phyloP scores from a whole-genome alignment of 2,329 filamentous ascomycete species.

The Aspergillus fijiensis region DNA sequence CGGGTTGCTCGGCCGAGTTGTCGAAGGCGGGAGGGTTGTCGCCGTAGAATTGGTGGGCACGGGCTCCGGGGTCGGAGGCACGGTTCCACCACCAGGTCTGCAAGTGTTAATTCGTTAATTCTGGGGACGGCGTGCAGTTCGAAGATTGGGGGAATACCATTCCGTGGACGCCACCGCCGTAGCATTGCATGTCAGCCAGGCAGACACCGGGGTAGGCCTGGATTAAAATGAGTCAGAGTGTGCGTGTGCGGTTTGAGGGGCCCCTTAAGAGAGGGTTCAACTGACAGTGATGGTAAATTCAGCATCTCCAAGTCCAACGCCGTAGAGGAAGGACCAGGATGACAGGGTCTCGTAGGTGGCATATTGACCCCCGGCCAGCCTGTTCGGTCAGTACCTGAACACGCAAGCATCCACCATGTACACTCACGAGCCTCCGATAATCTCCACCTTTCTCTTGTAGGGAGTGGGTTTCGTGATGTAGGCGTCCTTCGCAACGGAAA shows the following conservation, averaged over 20 bases:
- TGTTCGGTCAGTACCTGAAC: constrained; percentile 46
- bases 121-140: not conserved
- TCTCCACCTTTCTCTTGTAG: constrained; percentile 41
- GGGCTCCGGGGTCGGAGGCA: constrained; percentile 54
- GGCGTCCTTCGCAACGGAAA: constrained; percentile 50
- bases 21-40: constrained; percentile 31
- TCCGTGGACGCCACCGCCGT: constrained; percentile 52
- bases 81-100: constrained; percentile 58
- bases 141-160: constrained; percentile 30
- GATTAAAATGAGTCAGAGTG: not conserved
- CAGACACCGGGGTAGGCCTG: constrained; percentile 59
- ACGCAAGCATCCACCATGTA: constrained; percentile 25
- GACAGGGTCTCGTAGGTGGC: constrained; percentile 60
- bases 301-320: constrained; percentile 57
- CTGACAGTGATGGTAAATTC: constrained; percentile 56
- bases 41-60: constrained; percentile 47
- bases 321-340: constrained; percentile 57
- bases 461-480: constrained; percentile 47
- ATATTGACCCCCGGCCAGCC: constrained; percentile 57
- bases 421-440: constrained; percentile 46
- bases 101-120: constrained; percentile 4
- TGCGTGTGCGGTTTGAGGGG: no score
- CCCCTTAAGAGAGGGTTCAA: not conserved
- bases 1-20: constrained; percentile 27
- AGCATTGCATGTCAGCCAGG: constrained; percentile 56